A percentile compares a stretch with the other conserved stretches of the same genome.
Evolutionary conservation across 169 alveolate genomes (phyloP).

Genomic region (Cyclospora cayetanensis): DNA sequence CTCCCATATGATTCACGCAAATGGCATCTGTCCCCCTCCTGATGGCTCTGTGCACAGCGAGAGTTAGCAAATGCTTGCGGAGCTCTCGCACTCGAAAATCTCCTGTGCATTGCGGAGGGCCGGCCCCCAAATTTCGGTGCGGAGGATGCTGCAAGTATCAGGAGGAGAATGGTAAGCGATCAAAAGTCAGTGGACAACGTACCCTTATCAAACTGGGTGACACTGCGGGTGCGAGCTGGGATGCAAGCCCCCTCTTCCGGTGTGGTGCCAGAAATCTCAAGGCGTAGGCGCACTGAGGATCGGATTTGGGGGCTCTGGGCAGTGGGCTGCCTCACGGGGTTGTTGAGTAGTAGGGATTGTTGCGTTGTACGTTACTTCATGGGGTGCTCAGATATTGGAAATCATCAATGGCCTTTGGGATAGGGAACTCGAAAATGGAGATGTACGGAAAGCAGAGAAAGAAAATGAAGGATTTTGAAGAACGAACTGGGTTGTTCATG

Average conservation of each 20-base stretch:
- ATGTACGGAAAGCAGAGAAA: too few relatives aligned
- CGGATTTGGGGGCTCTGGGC: not conserved
- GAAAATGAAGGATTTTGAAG: too few relatives aligned
- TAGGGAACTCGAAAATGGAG: not conserved
- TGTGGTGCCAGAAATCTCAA: too few relatives aligned
- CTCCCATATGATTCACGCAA: too few relatives aligned
- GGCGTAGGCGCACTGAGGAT: too few relatives aligned
- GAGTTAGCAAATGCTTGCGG: constrained; percentile 10
- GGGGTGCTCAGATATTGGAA: constrained; percentile 33
- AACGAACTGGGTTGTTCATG: too few relatives aligned
- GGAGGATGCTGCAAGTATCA: not conserved
- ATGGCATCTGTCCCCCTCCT: too few relatives aligned
- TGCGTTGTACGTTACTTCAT: not conserved
- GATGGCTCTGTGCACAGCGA: too few relatives aligned
- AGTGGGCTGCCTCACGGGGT: not conserved
- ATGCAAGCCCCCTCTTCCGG: too few relatives aligned
- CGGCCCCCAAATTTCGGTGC: not conserved
- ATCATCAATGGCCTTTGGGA: not conserved
- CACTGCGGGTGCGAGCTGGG: too few relatives aligned
- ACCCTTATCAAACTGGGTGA: too few relatives aligned
- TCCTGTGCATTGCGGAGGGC: constrained; percentile 24
- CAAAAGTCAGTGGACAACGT: too few relatives aligned
- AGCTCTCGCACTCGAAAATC: not conserved
- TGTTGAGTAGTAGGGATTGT: not conserved
- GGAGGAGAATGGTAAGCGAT: constrained; percentile 10